Base-by-base conservation (phyloP, 2,329 filamentous ascomycete genomes). In the Aspergillus pseudotamarii region DNA sequence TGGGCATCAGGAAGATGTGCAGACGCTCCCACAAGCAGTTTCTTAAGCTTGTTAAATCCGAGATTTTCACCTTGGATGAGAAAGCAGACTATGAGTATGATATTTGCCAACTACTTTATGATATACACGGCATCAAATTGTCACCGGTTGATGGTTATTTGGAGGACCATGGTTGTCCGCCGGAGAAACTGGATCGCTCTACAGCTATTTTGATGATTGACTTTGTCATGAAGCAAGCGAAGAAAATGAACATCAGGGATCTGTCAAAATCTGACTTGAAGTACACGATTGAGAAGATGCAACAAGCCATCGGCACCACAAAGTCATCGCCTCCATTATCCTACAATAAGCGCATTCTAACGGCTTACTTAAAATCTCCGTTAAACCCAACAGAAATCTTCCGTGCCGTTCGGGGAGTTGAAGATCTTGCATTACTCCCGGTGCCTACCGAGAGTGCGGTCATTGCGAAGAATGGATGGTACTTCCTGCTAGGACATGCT, bases 191-290 rank as follows among this genome's bases (percentile, higher is more conserved):
- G 1, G 93, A 97, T 74, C 90, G 89, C 69, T 86, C 88, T 43
- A 92, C 92, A 62, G 94, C 94, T 0, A 85, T 94, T 71, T 88
- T 91, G 66, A 85, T 97, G 55, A 88, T 97, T 12, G 91, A 96
- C 65, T 91, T 94, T 72, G 87, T 98, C 43, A 90, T 96, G 72
- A 83, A 87, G 41, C 88, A 97, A 62, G 92, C 92, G 2, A 89
- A 90, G 57, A 89, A 91, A 65, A 90, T 97, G 83, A 89, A 92
- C 26, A 91, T 96, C 81, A 96, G 94, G 72, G 95, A 98, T 68
- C 81, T 98, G 21, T 87, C 93, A 19, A 98, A 96, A 76, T 95
- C 93, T 19, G 93, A 98, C 61, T 83, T 99, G 59, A 96, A 94
- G 75, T 88, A 85, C 19, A 93, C 93, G 0, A 95, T 99, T 63